A percentile compares a stretch with the other conserved stretches of the same genome.
Conservation (phyloP, 108 stramenopile genomes). For the Epipyxis sp. region DNA sequence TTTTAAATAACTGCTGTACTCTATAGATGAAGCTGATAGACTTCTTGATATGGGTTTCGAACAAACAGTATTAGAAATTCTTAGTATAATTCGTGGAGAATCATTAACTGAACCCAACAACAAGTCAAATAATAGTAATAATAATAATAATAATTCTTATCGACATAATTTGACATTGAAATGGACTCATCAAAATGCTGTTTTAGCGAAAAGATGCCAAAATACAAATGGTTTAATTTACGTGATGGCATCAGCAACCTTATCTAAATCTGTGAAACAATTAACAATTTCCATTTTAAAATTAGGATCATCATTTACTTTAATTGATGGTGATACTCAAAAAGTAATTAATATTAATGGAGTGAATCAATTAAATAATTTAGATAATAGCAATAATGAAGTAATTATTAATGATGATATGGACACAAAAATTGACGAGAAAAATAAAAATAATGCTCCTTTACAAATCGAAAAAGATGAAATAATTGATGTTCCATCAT, state of each 20-base stretch:
- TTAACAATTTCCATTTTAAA: too few species aligned
- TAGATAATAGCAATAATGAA: too few species aligned
- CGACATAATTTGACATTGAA: not conserved
- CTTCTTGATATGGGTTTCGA: constrained; percentile 87
- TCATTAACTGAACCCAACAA: not conserved
- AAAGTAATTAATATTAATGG: too few species aligned
- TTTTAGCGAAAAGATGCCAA: not conserved
- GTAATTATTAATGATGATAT: too few species aligned
- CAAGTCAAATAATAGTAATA: too few species aligned
- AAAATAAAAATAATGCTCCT: too few species aligned
- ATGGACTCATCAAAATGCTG: constrained; percentile 11
- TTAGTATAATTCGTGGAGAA: not conserved
- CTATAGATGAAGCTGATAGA: constrained; percentile 94
- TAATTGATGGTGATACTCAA: too few species aligned
- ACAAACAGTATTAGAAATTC: constrained; percentile 53
- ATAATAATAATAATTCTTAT: not conserved
- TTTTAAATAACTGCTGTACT: constrained; percentile 82
- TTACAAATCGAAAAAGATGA: too few species aligned
- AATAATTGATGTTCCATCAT: not conserved
- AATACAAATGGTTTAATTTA: not conserved
- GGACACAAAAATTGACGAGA: too few species aligned
- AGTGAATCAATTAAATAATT: too few species aligned
- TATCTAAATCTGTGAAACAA: too few species aligned
- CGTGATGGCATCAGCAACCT: constrained; percentile 81
- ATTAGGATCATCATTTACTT: too few species aligned